Evolutionary conservation across 768 basidiomycete species (phyloP).

Genomic region (Mycena albidolilacea): DNA sequence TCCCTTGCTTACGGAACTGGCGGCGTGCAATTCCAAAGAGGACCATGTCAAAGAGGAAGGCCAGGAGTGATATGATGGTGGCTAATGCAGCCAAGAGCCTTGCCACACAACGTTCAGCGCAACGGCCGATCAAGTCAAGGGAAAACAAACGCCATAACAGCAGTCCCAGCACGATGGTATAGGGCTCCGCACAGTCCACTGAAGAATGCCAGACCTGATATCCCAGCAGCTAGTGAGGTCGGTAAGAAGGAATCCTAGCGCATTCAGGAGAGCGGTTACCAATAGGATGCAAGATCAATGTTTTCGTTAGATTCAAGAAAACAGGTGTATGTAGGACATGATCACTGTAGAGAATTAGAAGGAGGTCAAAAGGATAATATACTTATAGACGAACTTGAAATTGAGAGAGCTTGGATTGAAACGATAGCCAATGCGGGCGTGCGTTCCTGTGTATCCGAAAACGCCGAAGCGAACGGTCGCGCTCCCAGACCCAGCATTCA

Average conservation of each 20-base stretch:
- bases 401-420: constrained; percentile 47
- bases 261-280: constrained; percentile 56
- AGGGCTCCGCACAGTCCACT: constrained; percentile 76
- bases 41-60: constrained; percentile 84
- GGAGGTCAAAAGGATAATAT: neutral
- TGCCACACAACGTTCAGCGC: neutral
- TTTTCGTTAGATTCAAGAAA: constrained; percentile 79
- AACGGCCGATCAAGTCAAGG: neutral
- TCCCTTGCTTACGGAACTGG: constrained; percentile 65
- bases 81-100: constrained; percentile 76
- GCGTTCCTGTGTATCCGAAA: constrained; percentile 70
- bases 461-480: constrained; percentile 63
- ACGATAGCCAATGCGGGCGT: constrained; percentile 70
- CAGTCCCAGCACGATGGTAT: constrained; percentile 81
- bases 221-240: constrained; percentile 65
- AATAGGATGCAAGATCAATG: constrained; percentile 86
- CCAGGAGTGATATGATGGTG: constrained; percentile 75
- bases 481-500: constrained; percentile 54
- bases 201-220: constrained; percentile 75
- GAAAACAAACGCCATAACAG: constrained; percentile 68
- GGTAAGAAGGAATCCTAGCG: constrained; percentile 10
- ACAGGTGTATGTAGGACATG: constrained; percentile 63
- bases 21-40: constrained; percentile 81
- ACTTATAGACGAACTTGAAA: constrained; percentile 58
- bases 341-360: constrained; percentile 49